These are phyloP conservation scores for Scedosporium minutisporum DNA, from an alignment of 2,329 filamentous ascomycete genomes.

Conservation along the genomic window DNA sequence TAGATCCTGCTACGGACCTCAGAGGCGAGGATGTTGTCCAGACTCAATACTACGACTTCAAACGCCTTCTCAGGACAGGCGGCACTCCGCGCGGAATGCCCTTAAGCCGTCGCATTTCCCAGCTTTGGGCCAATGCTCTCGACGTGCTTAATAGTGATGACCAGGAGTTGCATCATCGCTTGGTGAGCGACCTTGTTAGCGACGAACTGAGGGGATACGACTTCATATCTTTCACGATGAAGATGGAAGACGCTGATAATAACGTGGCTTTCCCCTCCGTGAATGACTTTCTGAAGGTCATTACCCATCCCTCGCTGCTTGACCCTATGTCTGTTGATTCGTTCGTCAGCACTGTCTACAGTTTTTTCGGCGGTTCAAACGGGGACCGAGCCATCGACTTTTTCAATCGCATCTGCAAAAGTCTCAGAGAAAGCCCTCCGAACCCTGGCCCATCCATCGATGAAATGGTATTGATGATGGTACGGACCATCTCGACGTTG, in stretches of 20 bases:
- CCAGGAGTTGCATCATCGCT: not conserved
- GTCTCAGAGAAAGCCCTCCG: not conserved
- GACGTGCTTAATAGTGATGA: not conserved
- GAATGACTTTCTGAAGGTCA: conserved; percentile 16
- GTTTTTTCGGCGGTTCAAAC: conserved; percentile 20
- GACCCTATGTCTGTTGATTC: conserved; percentile 25
- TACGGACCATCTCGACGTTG: not conserved
- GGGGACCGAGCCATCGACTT: conserved; percentile 19
- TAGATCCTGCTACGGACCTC: not conserved
- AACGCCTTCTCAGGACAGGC: not conserved
- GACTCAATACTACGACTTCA: not conserved
- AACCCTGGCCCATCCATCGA: no score
- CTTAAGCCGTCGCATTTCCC: not conserved
- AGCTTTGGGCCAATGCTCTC: not conserved
- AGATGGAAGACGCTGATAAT: not conserved
- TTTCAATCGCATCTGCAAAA: not conserved
- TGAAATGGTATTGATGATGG: not conserved
- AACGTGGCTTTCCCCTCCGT: not conserved
- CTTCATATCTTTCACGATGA: not conserved
- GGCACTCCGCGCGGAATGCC: not conserved
- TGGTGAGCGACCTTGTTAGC: not conserved
- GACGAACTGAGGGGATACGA: not conserved
- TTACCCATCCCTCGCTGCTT: conserved; percentile 20
- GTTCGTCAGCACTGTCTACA: conserved; percentile 20
- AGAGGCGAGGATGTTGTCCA: not conserved